Evolutionary conservation across 345 rosid genomes (phyloP).

Genomic region (Bretschneidera sinensis): DNA sequence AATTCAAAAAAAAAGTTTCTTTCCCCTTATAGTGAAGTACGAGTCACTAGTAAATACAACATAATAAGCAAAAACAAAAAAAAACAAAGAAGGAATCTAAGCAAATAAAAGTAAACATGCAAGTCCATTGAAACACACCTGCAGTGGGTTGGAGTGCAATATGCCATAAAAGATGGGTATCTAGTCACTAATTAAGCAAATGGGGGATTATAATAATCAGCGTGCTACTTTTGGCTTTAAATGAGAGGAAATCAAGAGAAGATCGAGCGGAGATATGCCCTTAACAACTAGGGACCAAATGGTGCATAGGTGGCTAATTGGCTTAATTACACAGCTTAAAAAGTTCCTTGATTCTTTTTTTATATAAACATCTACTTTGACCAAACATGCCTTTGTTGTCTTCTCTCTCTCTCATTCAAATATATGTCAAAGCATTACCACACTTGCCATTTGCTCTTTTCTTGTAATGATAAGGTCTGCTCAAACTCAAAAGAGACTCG

Average conservation of each 20-base stretch:
- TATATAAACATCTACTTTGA: not conserved
- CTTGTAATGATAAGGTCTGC: not conserved
- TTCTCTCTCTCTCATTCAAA: not conserved
- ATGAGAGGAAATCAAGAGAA: slow-evolving; percentile 37
- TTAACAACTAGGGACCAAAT: slow-evolving; percentile 21
- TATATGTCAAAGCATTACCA: not conserved
- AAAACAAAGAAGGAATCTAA: too few relatives aligned
- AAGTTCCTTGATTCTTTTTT: not conserved
- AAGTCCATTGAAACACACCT: too few relatives aligned
- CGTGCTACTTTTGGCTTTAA: slow-evolving; percentile 31
- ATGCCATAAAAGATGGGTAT: not conserved
- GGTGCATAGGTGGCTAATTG: slow-evolving; percentile 21
- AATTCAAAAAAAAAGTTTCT: too few relatives aligned
- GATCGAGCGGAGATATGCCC: slow-evolving; percentile 40
- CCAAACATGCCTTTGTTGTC: not conserved
- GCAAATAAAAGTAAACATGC: too few relatives aligned
- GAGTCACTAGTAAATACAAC: too few relatives aligned
- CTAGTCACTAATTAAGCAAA: not conserved
- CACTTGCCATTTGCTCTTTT: not conserved
- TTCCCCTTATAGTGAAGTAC: too few relatives aligned
- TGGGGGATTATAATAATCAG: not conserved
- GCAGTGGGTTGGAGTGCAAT: not conserved
- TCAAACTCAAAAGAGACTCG: not conserved
- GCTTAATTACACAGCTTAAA: not conserved
- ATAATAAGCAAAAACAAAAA: too few relatives aligned